phyloP scores from a whole-genome alignment of 345 rosid species.

The Anacardium occidentale region DNA sequence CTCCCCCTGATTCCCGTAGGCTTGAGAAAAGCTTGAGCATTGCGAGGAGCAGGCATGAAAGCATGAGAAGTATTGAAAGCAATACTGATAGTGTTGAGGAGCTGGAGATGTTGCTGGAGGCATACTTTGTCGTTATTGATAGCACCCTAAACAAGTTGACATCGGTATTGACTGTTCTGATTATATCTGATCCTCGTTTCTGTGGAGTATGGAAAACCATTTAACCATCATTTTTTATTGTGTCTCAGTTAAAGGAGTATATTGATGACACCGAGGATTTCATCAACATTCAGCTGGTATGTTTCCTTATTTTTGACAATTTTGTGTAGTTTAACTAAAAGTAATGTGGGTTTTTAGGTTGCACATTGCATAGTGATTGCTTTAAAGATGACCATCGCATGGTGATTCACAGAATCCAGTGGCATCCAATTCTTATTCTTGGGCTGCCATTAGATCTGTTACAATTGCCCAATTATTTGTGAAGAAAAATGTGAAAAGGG shows the following conservation, averaged over 20 bases:
- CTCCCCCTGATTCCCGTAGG: conserved; percentile 74
- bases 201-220: neutral
- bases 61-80: conserved; percentile 81
- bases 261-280: conserved; percentile 97
- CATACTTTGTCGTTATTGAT: conserved; percentile 95
- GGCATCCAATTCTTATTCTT: too few relatives aligned
- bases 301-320: neutral
- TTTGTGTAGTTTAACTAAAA: neutral
- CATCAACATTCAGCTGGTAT: conserved; percentile 94
- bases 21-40: conserved; percentile 87
- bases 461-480: neutral
- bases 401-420: neutral
- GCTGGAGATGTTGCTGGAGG: conserved; percentile 98
- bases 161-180: conserved; percentile 49
- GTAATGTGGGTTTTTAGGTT: neutral
- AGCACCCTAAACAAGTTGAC: conserved; percentile 94
- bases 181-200: neutral
- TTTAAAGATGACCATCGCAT: neutral
- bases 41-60: conserved; percentile 94
- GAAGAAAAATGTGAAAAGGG: neutral
- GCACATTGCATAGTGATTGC: neutral
- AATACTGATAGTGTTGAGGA: conserved; percentile 77
- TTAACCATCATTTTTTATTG: conserved; percentile 16
- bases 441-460: neutral
- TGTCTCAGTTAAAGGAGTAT: conserved; percentile 88